Percentiles rank a stretch among this genome's conserved stretches.
Conservation (phyloP, 352 stramenopile genomes). For the Saprolegnia parasitica region DNA sequence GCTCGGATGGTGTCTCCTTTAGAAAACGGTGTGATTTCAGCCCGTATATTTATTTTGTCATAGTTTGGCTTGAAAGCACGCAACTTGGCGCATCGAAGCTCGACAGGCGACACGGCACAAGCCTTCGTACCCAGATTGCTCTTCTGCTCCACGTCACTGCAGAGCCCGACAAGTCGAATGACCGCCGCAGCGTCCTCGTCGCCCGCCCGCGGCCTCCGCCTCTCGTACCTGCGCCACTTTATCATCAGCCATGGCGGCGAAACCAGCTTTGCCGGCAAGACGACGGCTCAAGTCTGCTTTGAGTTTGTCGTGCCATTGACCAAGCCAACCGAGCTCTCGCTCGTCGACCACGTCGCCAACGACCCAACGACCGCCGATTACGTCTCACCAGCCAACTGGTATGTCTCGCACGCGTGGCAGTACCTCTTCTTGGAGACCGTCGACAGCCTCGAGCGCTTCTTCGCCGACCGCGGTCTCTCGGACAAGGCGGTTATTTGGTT, state of each 20-base stretch:
- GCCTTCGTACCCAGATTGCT: too few species aligned
- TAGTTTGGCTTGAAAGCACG: too few species aligned
- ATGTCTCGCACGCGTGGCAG: conserved; percentile 5
- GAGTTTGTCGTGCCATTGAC: neutral
- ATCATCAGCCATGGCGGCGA: neutral
- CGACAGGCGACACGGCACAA: too few species aligned
- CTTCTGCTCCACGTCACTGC: too few species aligned
- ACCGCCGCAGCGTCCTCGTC: too few species aligned
- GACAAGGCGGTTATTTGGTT: neutral
- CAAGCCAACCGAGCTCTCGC: neutral
- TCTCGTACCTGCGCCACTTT: neutral
- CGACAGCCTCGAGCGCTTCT: neutral
- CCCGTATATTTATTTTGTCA: too few species aligned
- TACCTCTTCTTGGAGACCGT: neutral
- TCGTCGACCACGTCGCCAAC: conserved; percentile 6
- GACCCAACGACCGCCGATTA: too few species aligned
- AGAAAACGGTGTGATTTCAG: too few species aligned
- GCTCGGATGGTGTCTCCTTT: too few species aligned
- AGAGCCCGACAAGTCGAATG: too few species aligned
- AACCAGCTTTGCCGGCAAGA: neutral
- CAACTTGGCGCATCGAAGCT: too few species aligned
- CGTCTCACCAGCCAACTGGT: neutral
- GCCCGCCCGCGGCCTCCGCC: neutral
- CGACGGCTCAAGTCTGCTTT: neutral
- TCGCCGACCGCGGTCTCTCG: too few species aligned